Evolutionary conservation across 805 yeast genomes (phyloP).

Genomic region (Groenewaldozyma salmanticensis): DNA sequence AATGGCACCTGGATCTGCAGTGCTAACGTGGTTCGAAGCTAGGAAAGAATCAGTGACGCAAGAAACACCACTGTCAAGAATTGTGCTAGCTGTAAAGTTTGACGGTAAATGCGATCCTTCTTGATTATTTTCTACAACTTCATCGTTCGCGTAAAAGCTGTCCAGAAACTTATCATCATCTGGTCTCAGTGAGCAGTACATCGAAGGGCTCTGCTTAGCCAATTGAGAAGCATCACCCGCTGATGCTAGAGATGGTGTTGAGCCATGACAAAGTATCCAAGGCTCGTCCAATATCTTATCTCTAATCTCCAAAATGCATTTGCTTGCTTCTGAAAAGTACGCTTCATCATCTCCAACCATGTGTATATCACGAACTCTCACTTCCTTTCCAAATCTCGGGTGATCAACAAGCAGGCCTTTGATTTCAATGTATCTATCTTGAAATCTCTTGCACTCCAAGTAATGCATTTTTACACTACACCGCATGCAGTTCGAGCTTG

Average conservation of each 20-base stretch:
- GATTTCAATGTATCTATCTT: conserved; percentile 6
- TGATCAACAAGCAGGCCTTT: conserved; percentile 6
- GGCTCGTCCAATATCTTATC: conserved; percentile 5
- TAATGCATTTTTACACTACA: background rate
- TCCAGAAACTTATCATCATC: too few relatives aligned
- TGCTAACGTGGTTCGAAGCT: too few relatives aligned
- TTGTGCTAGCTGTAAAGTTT: too few relatives aligned
- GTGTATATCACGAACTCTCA: conserved; percentile 3
- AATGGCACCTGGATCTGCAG: too few relatives aligned
- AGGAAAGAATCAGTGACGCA: too few relatives aligned
- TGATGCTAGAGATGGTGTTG: background rate
- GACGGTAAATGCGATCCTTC: too few relatives aligned
- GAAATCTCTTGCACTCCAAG: background rate
- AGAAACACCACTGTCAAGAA: too few relatives aligned
- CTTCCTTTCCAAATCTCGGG: conserved; percentile 2
- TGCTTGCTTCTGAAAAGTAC: conserved; percentile 3
- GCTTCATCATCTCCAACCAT: background rate
- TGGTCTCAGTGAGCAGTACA: too few relatives aligned
- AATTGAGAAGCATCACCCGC: conserved; percentile 2
- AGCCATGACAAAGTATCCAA: conserved; percentile 5
- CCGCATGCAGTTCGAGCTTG: background rate
- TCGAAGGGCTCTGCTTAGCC: conserved; percentile 1
- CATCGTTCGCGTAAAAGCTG: too few relatives aligned
- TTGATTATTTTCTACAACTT: too few relatives aligned
- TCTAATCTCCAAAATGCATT: conserved; percentile 2